A percentile compares a stretch with the other conserved stretches of the same genome.
Evolutionary conservation across 2,329 filamentous ascomycete species (phyloP).

Genomic region (Ustilaginoidea virens): DNA sequence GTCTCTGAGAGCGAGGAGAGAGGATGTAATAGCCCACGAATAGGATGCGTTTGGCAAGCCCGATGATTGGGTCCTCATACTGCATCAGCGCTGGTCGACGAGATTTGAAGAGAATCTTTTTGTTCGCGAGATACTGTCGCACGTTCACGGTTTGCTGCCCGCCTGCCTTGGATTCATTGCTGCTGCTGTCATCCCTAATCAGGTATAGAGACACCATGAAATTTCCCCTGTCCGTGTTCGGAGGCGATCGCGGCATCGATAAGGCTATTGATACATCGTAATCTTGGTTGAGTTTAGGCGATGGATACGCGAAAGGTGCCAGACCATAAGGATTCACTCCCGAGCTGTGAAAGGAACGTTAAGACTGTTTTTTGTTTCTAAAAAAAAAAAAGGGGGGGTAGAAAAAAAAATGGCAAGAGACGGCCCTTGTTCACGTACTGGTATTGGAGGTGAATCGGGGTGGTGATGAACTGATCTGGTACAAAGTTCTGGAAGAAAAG

Average conservation of each 20-base stretch:
- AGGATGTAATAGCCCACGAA: constrained; percentile 56
- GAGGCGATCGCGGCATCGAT: constrained; percentile 59
- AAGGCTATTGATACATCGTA: constrained; percentile 75
- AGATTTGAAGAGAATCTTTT: constrained; percentile 40
- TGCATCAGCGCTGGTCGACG: constrained; percentile 65
- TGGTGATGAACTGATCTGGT: constrained; percentile 35
- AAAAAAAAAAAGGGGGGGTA: too few relatives aligned
- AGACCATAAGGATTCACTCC: constrained; percentile 38
- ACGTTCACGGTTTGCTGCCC: constrained; percentile 4
- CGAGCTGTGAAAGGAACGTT: too few relatives aligned
- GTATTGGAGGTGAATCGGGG: constrained; percentile 42
- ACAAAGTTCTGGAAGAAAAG: constrained; percentile 42
- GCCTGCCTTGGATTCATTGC: background rate
- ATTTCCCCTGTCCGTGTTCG: constrained; percentile 68
- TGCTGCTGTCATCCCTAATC: constrained; percentile 22
- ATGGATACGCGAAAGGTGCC: constrained; percentile 26
- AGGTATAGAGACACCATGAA: constrained; percentile 84
- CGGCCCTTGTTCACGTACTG: too few relatives aligned
- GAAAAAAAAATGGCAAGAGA: too few relatives aligned
- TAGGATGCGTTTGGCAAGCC: constrained; percentile 41
- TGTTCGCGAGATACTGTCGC: constrained; percentile 20
- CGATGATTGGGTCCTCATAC: constrained; percentile 58
- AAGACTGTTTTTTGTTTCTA: too few relatives aligned
- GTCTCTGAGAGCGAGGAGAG: constrained; percentile 46
- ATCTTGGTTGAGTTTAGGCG: constrained; percentile 54